phyloP scores from a whole-genome alignment of 2,329 filamentous ascomycete genomes.

The Epichloe scottii region DNA sequence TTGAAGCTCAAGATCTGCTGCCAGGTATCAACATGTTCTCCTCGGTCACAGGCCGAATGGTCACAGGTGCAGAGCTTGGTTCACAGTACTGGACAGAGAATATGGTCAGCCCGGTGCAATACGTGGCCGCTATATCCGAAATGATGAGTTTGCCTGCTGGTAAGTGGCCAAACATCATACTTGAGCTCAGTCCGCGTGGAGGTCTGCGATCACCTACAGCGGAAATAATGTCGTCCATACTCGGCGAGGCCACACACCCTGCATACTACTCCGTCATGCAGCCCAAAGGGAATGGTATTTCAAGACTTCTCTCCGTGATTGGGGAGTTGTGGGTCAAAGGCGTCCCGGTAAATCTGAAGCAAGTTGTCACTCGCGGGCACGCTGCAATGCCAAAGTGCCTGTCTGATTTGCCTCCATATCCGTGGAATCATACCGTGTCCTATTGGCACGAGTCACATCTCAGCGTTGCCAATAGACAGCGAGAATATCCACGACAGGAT shows the following conservation, averaged over 20 bases:
- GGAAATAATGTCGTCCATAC: slow-evolving; percentile 19
- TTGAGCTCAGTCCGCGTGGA: slow-evolving; percentile 30
- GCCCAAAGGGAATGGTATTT: slow-evolving; percentile 11
- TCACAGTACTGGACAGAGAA: slow-evolving; percentile 34
- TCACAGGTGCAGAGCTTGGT: slow-evolving; percentile 16
- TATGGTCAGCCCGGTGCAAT: slow-evolving; percentile 31
- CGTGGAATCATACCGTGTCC: slow-evolving; percentile 39
- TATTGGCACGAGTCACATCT: slow-evolving; percentile 43
- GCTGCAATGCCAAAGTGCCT: slow-evolving; percentile 21
- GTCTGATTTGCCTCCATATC: slow-evolving; percentile 35
- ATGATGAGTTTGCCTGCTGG: slow-evolving; percentile 19
- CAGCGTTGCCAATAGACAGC: slow-evolving; percentile 29
- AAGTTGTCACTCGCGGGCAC: slow-evolving; percentile 13
- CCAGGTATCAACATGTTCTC: slow-evolving; percentile 26
- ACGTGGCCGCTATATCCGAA: slow-evolving; percentile 24
- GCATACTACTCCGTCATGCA: slow-evolving; percentile 18
- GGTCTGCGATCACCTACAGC: slow-evolving; percentile 24
- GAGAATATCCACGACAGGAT: slow-evolving; percentile 34
- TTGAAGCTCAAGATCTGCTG: slow-evolving; percentile 10
- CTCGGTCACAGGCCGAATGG: slow-evolving; percentile 21
- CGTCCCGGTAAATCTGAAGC: slow-evolving; percentile 18
- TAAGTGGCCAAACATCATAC: slow-evolving; percentile 21
- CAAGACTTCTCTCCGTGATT: slow-evolving; percentile 18
- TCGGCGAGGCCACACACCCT: slow-evolving; percentile 1
- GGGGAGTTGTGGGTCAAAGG: slow-evolving; percentile 27